Evolutionary conservation across 2,329 filamentous ascomycete genomes (phyloP).

Genomic region (Aureobasidium subglaciale): DNA sequence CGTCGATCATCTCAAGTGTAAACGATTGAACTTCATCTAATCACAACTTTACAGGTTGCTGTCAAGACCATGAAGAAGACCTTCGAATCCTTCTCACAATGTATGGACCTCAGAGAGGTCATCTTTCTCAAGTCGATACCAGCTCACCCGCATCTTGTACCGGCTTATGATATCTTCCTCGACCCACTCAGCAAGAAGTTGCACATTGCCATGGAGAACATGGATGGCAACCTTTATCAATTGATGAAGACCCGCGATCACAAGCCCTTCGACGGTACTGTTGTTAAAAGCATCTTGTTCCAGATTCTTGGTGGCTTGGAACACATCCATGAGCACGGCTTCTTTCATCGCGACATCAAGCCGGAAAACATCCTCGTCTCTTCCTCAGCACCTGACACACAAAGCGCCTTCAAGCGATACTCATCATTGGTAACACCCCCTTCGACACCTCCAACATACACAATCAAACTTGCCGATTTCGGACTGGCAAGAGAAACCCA

Average conservation of each 20-base stretch:
- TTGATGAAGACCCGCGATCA: slow-evolving; percentile 98
- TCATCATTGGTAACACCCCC: slow-evolving; percentile 89
- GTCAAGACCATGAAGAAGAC: slow-evolving; percentile 99
- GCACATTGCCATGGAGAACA: slow-evolving; percentile 98
- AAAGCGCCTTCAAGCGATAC: slow-evolving; percentile 84
- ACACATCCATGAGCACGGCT: slow-evolving; percentile 93
- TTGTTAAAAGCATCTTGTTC: slow-evolving; percentile 95
- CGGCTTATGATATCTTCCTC: slow-evolving; percentile 94
- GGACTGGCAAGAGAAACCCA: slow-evolving; percentile 95
- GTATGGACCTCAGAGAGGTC: slow-evolving; percentile 89
- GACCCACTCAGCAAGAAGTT: slow-evolving; percentile 94
- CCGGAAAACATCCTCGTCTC: slow-evolving; percentile 98
- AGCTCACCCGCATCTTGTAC: slow-evolving; percentile 84
- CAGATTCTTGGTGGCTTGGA: slow-evolving; percentile 95
- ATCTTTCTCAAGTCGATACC: slow-evolving; percentile 91
- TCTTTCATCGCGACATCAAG: slow-evolving; percentile 99
- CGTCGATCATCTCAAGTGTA: slow-evolving; percentile 32
- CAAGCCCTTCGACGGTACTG: slow-evolving; percentile 81
- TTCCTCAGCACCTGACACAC: slow-evolving; percentile 74
- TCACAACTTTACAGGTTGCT: slow-evolving; percentile 60
- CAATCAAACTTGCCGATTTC: slow-evolving; percentile 98
- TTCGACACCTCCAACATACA: slow-evolving; percentile 86
- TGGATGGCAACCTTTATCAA: slow-evolving; percentile 98
- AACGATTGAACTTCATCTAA: slow-evolving; percentile 17
- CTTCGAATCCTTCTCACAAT: slow-evolving; percentile 85